Evolutionary conservation across 345 rosid genomes (phyloP).

Genomic region (Salix brachista): DNA sequence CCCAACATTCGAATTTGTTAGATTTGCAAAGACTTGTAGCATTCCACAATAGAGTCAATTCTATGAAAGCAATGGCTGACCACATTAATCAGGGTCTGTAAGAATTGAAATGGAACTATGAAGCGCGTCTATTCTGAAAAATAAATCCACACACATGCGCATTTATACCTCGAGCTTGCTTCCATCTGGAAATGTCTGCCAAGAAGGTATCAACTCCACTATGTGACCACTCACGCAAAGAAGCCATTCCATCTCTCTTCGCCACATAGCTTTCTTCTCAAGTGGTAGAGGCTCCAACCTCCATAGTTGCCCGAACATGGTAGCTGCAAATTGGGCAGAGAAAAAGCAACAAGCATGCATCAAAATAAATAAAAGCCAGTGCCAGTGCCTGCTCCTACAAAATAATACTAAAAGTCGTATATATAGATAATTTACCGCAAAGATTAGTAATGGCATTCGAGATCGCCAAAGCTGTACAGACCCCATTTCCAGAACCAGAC

Average conservation of each 20-base stretch:
- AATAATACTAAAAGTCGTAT: neutral
- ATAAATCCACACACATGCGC: neutral
- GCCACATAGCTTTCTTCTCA: constrained; percentile 95
- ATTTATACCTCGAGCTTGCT: constrained; percentile 82
- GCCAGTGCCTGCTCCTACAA: neutral
- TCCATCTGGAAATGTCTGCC: constrained; percentile 97
- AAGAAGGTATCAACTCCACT: constrained; percentile 86
- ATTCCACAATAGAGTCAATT: neutral
- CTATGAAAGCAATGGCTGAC: neutral
- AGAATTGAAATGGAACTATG: neutral
- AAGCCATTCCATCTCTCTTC: constrained; percentile 96
- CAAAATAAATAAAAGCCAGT: constrained; percentile 3
- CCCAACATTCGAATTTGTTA: neutral
- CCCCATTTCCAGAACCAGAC: constrained; percentile 99
- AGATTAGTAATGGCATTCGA: constrained; percentile 97
- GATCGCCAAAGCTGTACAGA: constrained; percentile 82
- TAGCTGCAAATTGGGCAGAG: constrained; percentile 46
- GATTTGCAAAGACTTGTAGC: neutral
- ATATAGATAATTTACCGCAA: constrained; percentile 51
- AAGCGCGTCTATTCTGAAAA: neutral
- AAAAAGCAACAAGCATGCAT: constrained; percentile 8
- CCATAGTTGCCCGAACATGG: constrained; percentile 95
- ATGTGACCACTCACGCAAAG: constrained; percentile 91
- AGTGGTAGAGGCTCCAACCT: constrained; percentile 74
- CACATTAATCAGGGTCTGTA: neutral